Base-by-base conservation (phyloP, 106 monocot species). In the Gastrodia elata region DNA sequence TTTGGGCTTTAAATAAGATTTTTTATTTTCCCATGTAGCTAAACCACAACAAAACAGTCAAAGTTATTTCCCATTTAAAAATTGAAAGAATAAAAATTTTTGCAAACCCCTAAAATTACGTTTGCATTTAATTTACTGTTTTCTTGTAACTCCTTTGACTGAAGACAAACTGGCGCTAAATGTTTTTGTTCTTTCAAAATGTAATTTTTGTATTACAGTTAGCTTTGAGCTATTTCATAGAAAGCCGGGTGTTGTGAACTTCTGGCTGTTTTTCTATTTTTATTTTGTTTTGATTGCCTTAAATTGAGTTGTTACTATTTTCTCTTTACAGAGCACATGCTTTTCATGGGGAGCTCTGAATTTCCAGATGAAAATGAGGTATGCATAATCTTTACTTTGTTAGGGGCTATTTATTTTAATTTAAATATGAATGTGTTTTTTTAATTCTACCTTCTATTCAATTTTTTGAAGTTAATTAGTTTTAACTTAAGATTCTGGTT, bases 351-450 rank as follows among this genome's bases (percentile, higher is more conserved):
- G 32, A 97, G 92, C 79, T 82, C 83, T 71, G 84, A 86, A 56
- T 97, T 87, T 88, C 96, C 96, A 49, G 92, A 97, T 78, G 96
- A 97, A 84, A 97, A 97, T 79, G 96, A 97, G 90, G 94, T 94
- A 73, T 55, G 80, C 70, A 34, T 22, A 30, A 35, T 24, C 7
- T 44, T 52, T 22, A 52, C 52, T 22, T 5, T 22, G 22, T n/a
- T 52, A 52, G 52, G 18, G 18, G 22, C 52, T 22, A 22, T 52
- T 52, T 52, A 52, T n/a, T 1, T 22, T 48, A 52, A 52, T 20
- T 52, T 52, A 52, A n/a, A 22, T 52, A 5, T 52, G 7, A 46
- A 46, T 46, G 1, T 58, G 24, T 9, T 26, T 58, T 58, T 22
- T 61, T 61, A 58, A 35, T 34, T 40, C 48, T 35, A 8, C 25